Base-by-base conservation (phyloP, 192 early-diverging fungal species). In the Bifiguratus adelaidae region DNA sequence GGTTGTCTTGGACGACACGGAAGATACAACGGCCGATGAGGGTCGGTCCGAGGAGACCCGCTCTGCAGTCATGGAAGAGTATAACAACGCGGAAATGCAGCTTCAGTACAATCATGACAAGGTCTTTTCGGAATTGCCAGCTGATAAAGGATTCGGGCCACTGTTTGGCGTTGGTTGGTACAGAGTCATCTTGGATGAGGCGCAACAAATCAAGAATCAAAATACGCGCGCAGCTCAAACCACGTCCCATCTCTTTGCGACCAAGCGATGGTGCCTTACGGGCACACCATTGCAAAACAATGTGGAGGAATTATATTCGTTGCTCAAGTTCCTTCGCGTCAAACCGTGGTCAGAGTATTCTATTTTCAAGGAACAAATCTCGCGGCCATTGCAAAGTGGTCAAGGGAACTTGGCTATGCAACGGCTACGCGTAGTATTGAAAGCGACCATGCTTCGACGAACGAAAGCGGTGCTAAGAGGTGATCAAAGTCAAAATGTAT, bases 241-340 rank as follows among this genome's bases (percentile, higher is more conserved):
- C 4, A 77, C 75, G 30, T 42, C 59, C 9, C 26, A 52, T 8
- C 41, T 84, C n/a, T 33, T 60, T 30, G 48, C 67, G 1, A 56
- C 29, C 8, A 75, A 81, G 41, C 53, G 77, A 33, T 84, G 82
- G 82, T 80, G 79, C 32, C 48, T 84, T 16, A 79, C 77, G n/a
- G 74, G 77, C 35, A 82, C 67, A 12, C 62, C 60, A 19, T 50
- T 67, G 23, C 65, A 88, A 52, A 88, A 88, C 49, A 71, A 58
- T 32, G 54, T 87, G 2, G 75, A 78, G 18, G 86, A 91, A 37
- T 38, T 87, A 2, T 91, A 74, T 47, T 69, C 78, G n/a, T 51
- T 85, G 7, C 47, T 88, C 8, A 70, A 74, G 0, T 88, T 88
- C 37, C 59, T 91, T 11, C 50, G 60, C n/a, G 65, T 88, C 28